Evolutionary conservation across 805 yeast species (phyloP).

Genomic region (Danielia reshetovae): DNA sequence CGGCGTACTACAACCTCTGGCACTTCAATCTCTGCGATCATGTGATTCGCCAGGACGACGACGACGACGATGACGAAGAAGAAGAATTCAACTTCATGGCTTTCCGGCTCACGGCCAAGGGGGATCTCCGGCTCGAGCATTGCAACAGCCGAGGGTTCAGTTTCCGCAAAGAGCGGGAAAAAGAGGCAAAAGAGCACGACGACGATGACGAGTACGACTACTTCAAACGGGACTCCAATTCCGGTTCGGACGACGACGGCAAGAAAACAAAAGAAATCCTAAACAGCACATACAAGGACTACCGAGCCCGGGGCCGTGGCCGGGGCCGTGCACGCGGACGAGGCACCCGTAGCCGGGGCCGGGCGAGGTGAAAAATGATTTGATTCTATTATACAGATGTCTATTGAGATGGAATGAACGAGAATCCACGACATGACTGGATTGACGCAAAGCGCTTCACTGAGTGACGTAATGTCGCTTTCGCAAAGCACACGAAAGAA

Average conservation of each 20-base stretch:
- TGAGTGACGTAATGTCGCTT: too few relatives aligned
- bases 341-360: neutral
- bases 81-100: slow-evolving; percentile 41
- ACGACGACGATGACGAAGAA: neutral
- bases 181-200: slow-evolving; percentile 10
- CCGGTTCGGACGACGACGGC: slow-evolving; percentile 2
- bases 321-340: slow-evolving; percentile 13
- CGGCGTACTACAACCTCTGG: slow-evolving; percentile 72
- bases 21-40: slow-evolving; percentile 69
- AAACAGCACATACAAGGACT: slow-evolving; percentile 1
- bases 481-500: too few relatives aligned
- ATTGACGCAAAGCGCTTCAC: too few relatives aligned
- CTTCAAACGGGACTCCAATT: slow-evolving; percentile 1
- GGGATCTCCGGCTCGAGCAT: slow-evolving; percentile 47
- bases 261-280: slow-evolving; percentile 1
- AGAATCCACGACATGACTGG: too few relatives aligned
- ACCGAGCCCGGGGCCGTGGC: slow-evolving; percentile 11
- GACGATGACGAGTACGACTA: neutral
- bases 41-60: slow-evolving; percentile 3
- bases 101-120: slow-evolving; percentile 38
- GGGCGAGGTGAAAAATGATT: too few relatives aligned
- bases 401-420: too few relatives aligned
- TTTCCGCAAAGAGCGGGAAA: slow-evolving; percentile 45
- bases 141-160: slow-evolving; percentile 60
- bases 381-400: too few relatives aligned